These are phyloP conservation scores for Botrytis elliptica DNA, from an alignment of 2,329 filamentous ascomycete genomes.

Conservation along the genomic window DNA sequence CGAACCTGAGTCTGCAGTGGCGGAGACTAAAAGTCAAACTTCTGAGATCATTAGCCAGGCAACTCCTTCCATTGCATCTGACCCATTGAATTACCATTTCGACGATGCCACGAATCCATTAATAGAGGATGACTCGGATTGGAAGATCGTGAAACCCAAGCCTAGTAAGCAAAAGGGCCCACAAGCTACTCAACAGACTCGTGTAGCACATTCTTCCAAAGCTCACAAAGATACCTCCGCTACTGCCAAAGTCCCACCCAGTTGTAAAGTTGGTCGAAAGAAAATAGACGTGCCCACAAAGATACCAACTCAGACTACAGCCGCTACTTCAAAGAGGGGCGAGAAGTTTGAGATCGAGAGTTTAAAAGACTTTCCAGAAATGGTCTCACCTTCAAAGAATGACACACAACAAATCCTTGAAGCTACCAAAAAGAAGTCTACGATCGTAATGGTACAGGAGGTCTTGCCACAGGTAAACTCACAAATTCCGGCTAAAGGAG, in stretches of 20 bases:
- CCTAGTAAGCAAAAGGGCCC: background rate
- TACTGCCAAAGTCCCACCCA: background rate
- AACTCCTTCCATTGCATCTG: conserved; percentile 4
- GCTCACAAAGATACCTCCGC: background rate
- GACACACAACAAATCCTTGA: too few species aligned
- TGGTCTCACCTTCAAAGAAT: background rate
- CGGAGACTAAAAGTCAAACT: background rate
- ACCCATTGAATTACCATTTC: conserved; percentile 16
- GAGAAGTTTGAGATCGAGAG: conserved; percentile 5
- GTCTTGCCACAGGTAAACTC: background rate
- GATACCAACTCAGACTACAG: background rate
- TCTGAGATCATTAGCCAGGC: background rate
- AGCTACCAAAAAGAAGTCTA: background rate
- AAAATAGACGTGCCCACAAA: background rate
- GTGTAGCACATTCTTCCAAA: background rate
- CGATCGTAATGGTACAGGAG: background rate
- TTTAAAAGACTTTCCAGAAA: background rate
- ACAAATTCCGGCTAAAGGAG: background rate
- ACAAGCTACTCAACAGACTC: background rate
- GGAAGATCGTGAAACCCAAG: conserved; percentile 15
- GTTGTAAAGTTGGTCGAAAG: background rate
- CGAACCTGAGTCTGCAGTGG: background rate
- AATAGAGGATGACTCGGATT: background rate
- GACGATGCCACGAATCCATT: background rate
- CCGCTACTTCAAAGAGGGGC: background rate